Conservation (phyloP, 306 rosid species). For the Sindora glabra region DNA sequence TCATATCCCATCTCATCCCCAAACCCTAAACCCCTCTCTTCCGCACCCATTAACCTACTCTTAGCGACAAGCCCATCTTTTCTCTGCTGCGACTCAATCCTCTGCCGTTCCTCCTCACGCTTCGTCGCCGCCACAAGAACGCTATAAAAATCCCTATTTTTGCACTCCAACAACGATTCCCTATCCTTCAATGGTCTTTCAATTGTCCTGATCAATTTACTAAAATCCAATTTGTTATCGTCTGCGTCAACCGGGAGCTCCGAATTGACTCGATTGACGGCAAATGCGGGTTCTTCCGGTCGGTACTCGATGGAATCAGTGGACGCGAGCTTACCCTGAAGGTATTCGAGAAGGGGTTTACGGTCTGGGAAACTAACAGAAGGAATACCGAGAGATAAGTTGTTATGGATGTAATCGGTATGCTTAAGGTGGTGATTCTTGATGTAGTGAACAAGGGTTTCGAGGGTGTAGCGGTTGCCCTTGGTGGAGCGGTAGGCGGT, state of each 20-base stretch:
- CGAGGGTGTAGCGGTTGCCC: conserved; percentile 87
- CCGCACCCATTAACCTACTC: conserved; percentile 72
- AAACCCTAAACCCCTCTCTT: conserved; percentile 63
- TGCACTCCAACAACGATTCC: conserved; percentile 70
- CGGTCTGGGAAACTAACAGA: conserved; percentile 89
- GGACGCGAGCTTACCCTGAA: conserved; percentile 65
- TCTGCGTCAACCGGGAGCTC: neutral
- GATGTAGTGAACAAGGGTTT: conserved; percentile 82
- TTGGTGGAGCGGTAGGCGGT: conserved; percentile 88
- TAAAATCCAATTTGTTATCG: conserved; percentile 38
- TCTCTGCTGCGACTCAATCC: conserved; percentile 84
- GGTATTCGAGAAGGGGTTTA: conserved; percentile 75
- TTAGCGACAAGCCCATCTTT: conserved; percentile 93
- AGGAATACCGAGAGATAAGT: conserved; percentile 65
- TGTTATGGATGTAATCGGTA: conserved; percentile 78
- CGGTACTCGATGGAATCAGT: conserved; percentile 79
- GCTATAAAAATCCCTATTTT: conserved; percentile 65
- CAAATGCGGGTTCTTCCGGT: conserved; percentile 39
- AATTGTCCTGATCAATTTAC: conserved; percentile 40
- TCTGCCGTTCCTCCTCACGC: conserved; percentile 90
- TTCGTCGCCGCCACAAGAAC: conserved; percentile 69
- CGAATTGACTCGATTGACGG: conserved; percentile 13
- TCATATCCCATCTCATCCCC: conserved; percentile 64
- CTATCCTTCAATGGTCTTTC: conserved; percentile 86
- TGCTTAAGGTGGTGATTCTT: conserved; percentile 71